Conservation (phyloP, 139 green algal species). For the Chlamydomonas schloesseri region DNA sequence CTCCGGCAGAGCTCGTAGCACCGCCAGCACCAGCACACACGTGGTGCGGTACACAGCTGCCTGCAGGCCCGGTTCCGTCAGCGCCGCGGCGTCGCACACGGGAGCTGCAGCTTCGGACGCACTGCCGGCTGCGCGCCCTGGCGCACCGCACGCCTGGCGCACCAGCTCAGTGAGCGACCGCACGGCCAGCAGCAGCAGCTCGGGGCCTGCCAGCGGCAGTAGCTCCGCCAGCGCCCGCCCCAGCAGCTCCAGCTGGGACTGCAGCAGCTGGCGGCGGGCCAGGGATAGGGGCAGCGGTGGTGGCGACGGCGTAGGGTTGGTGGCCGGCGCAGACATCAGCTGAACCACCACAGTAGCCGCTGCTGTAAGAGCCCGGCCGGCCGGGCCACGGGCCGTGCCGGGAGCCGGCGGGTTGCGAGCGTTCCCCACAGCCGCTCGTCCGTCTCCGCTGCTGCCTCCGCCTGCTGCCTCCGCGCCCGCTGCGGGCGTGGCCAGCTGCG, state of each 20-base stretch:
- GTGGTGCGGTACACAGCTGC: neutral
- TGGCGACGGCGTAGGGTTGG: no score
- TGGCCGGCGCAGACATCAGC: neutral
- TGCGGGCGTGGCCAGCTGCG: neutral
- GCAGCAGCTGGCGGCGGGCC: neutral
- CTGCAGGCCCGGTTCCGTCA: neutral
- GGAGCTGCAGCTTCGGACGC: neutral
- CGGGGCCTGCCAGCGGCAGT: conserved; percentile 5
- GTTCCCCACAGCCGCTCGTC: no score
- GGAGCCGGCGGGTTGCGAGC: no score
- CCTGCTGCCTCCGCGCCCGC: neutral
- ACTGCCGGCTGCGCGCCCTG: neutral
- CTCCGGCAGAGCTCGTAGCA: neutral
- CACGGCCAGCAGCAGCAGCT: conserved; percentile 19
- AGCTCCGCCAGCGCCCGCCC: neutral
- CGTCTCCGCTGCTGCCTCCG: neutral
- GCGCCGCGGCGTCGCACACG: no score
- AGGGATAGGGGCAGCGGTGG: no score
- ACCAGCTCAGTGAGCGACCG: neutral
- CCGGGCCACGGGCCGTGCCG: no score
- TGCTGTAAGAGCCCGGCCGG: no score
- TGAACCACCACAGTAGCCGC: no score
- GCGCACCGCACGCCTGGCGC: neutral
- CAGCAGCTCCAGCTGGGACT: neutral
- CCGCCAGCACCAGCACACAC: conserved; percentile 1